Evolutionary conservation across 2,329 filamentous ascomycete species (phyloP), one percentile per base, ranked within the genome.

Genomic region (Aureobasidium sp.): DNA sequence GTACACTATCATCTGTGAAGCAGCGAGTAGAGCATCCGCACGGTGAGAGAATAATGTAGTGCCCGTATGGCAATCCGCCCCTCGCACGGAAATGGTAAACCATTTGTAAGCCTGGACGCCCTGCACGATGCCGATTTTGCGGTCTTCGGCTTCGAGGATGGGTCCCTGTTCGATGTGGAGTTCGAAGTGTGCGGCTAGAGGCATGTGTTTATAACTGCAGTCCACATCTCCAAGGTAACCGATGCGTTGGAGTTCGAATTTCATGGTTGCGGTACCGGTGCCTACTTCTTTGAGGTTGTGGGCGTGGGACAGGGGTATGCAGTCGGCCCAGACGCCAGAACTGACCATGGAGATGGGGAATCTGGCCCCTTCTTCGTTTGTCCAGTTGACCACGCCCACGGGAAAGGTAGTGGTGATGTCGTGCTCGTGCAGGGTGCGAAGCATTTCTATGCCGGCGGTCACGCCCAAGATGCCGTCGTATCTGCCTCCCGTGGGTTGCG

Each of bases 101-200:
- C 88, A 57, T 61, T 84, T 82, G 71, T 89, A 90, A 5, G 85
- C 86, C 69, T 91, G 88, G 1, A 88, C 87, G 2, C 87, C 87
- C 33, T 81, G 80, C 4, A 92, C 88, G 7, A 89, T 80, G 23
- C 86, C 85, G 55, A 93, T 80, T 58, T 84, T 84, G 64, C 84
- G 79, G 27, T 78, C 74, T 29, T 81, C 78, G 17, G 79, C 79
- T 67, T 92, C 85, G 0, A 95, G 79, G 35, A 90, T 82, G 0
- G 89, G 88, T 0, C 89, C 89, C 70, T 95, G 90, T 70, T 95
- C 90, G 57, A 93, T 93, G 69, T 94, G 89, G 10, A 94, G 78
- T 71, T 93, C 89, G 67, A 93, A 92, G 71, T 93, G 88, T 0
- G 87, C 88, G 0, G 83, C 86, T 73, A 91, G 84, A 0, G 86